Conservation (phyloP, 495 filamentous ascomycete genomes). For the Venustampulla echinocandica region DNA sequence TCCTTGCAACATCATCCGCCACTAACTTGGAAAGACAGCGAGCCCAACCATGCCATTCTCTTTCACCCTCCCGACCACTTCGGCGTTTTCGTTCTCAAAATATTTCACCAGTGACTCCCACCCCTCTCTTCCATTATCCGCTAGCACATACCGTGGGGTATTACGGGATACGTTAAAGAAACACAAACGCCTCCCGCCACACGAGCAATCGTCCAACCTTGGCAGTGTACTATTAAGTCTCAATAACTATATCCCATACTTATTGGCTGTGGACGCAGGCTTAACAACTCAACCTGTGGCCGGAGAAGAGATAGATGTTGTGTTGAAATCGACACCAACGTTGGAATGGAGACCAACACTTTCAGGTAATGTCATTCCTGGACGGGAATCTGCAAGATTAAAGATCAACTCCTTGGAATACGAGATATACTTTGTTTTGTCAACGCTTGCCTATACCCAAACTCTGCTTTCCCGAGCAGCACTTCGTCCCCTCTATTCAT, state of each 20-base stretch:
- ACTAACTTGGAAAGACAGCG: no score
- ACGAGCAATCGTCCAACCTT: slow-evolving; percentile 58
- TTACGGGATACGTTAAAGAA: slow-evolving; percentile 69
- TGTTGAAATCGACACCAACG: slow-evolving; percentile 34
- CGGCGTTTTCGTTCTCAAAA: slow-evolving; percentile 65
- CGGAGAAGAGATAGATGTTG: slow-evolving; percentile 56
- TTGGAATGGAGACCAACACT: slow-evolving; percentile 83
- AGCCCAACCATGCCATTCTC: slow-evolving; percentile 74
- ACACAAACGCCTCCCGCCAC: slow-evolving; percentile 66
- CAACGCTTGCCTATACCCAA: slow-evolving; percentile 65
- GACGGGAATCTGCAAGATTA: slow-evolving; percentile 50
- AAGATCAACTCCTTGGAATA: slow-evolving; percentile 69
- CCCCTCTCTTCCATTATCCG: slow-evolving; percentile 69
- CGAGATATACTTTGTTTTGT: slow-evolving; percentile 71
- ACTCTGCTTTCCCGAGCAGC: slow-evolving; percentile 56
- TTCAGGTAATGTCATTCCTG: slow-evolving; percentile 44
- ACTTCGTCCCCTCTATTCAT: slow-evolving; percentile 42
- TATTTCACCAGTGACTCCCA: slow-evolving; percentile 64
- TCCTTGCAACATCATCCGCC: no score
- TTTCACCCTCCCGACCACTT: slow-evolving; percentile 77
- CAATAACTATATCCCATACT: slow-evolving; percentile 69
- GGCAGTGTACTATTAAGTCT: slow-evolving; percentile 55
- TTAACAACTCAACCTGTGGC: slow-evolving; percentile 43
- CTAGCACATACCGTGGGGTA: slow-evolving; percentile 69
- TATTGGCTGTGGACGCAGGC: slow-evolving; percentile 62